These are phyloP conservation scores for Penicillium frequentans DNA, from an alignment of 2,329 filamentous ascomycete genomes.

Conservation along the genomic window DNA sequence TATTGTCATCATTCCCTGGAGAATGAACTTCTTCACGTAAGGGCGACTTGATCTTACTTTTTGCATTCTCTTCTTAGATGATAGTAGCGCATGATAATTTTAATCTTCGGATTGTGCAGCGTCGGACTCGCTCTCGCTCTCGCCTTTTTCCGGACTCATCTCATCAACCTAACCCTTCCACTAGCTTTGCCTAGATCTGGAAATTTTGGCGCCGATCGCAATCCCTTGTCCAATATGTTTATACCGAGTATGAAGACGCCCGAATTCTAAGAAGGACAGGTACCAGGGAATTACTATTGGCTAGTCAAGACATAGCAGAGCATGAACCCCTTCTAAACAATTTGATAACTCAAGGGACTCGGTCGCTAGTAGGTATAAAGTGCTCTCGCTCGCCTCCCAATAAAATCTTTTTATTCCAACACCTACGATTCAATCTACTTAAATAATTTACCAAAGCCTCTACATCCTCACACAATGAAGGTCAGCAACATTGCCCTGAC, in stretches of 20 bases:
- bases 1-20: not conserved
- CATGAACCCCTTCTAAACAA: not conserved
- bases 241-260: not conserved
- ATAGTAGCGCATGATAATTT: not conserved
- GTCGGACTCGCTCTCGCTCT: not conserved
- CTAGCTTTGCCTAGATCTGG: not conserved
- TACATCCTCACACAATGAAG: not conserved
- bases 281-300: not conserved
- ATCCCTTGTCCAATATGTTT: not conserved
- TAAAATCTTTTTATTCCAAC: not conserved
- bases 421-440: not conserved
- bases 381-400: not conserved
- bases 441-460: not conserved
- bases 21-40: not conserved
- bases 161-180: not conserved
- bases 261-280: not conserved
- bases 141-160: not conserved
- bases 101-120: not conserved
- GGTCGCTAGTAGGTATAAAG: not conserved
- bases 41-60: not conserved
- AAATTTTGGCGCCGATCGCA: not conserved
- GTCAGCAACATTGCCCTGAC: not conserved
- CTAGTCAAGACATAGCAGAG: not conserved
- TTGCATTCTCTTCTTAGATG: not conserved
- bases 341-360: not conserved